phyloP scores from a whole-genome alignment of 2,329 filamentous ascomycete genomes.

The Apiospora sp. region DNA sequence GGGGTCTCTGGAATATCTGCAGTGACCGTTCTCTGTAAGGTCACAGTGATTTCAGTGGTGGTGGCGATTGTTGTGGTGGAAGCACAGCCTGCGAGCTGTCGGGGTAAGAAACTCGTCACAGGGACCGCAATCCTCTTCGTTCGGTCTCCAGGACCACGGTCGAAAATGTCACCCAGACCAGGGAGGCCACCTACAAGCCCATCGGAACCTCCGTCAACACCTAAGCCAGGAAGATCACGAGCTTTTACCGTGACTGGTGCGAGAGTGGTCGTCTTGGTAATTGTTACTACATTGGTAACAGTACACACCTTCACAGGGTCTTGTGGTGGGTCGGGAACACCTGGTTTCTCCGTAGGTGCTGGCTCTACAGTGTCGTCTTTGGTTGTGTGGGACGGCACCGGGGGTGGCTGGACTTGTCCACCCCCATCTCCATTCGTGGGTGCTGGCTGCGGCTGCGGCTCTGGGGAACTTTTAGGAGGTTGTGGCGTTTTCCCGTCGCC shows the following conservation, averaged over 20 bases:
- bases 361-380: neutral
- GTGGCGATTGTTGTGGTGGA: neutral
- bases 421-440: neutral
- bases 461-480: neutral
- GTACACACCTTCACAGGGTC: neutral
- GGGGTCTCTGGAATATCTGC: neutral
- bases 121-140: neutral
- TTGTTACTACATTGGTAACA: neutral
- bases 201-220: neutral
- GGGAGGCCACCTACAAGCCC: no score
- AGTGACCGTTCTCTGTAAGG: neutral
- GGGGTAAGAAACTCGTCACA: neutral
- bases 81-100: neutral
- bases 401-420: neutral
- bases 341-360: neutral
- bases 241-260: neutral
- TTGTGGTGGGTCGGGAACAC: neutral
- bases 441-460: neutral
- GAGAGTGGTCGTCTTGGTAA: neutral
- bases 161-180: neutral
- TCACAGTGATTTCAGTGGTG: neutral
- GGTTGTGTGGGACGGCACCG: neutral
- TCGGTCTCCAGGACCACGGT: neutral
- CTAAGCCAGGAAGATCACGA: neutral
- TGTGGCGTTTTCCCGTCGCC: neutral